Evolutionary conservation across 371 early-diverging fungal species (phyloP).

Genomic region (Enteropsectra breve): DNA sequence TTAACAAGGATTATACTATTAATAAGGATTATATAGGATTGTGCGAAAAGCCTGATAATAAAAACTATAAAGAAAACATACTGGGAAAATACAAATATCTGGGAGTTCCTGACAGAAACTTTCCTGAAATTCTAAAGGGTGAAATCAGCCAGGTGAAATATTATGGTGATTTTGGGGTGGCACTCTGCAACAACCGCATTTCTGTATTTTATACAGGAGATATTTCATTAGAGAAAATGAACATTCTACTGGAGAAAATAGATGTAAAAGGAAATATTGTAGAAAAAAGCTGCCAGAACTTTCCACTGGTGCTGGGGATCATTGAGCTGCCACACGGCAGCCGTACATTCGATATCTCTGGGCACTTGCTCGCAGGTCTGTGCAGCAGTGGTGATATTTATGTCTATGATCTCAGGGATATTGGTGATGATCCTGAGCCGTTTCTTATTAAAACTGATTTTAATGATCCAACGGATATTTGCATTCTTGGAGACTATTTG

Average conservation of each 20-base stretch:
- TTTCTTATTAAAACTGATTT: neutral
- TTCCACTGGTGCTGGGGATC: slow-evolving; percentile 8
- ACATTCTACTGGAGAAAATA: slow-evolving; percentile 8
- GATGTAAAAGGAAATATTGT: neutral
- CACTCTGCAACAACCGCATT: slow-evolving; percentile 19
- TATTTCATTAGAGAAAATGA: neutral
- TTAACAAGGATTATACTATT: neutral
- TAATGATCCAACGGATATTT: slow-evolving; percentile 3
- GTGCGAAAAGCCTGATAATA: too few relatives aligned
- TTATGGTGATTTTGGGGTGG: slow-evolving; percentile 46
- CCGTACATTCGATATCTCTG: slow-evolving; percentile 10
- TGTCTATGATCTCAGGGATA: slow-evolving; percentile 11
- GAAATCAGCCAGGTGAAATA: slow-evolving; percentile 41
- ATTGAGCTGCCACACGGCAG: slow-evolving; percentile 7
- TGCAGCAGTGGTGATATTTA: slow-evolving; percentile 16
- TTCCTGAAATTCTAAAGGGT: slow-evolving; percentile 24
- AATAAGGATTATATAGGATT: too few relatives aligned
- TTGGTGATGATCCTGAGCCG: slow-evolving; percentile 1
- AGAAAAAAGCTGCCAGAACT: neutral
- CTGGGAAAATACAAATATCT: neutral
- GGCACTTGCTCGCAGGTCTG: slow-evolving; percentile 13
- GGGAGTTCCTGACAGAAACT: slow-evolving; percentile 23
- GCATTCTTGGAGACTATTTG: slow-evolving; percentile 3
- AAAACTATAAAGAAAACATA: slow-evolving; percentile 1
- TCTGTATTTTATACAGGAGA: slow-evolving; percentile 20